Evolutionary conservation across 179 eudicot species (phyloP).

Genomic region (Drosera spatulata): DNA sequence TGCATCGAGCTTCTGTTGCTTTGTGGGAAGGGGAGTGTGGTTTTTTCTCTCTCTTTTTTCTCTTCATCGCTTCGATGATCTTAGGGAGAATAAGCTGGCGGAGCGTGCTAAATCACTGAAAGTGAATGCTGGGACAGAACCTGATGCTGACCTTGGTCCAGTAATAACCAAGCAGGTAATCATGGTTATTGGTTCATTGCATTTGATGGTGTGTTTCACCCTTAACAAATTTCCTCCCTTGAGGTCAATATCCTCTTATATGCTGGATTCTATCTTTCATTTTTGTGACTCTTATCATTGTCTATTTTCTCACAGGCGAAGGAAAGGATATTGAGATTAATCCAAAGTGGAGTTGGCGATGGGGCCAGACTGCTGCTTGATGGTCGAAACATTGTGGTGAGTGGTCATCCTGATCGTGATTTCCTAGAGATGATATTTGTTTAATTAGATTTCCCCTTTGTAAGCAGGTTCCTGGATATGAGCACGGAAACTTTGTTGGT

Average conservation of each 20-base stretch:
- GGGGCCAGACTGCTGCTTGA: constrained; percentile 70
- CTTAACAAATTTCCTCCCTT: too few species aligned
- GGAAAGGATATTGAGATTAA: constrained; percentile 48
- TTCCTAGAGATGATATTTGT: too few species aligned
- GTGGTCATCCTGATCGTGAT: background rate
- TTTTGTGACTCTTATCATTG: too few species aligned
- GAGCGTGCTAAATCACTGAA: constrained; percentile 63
- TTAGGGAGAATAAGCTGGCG: constrained; percentile 59
- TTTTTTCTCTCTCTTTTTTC: background rate
- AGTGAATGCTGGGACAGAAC: constrained; percentile 61
- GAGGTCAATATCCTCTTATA: too few species aligned
- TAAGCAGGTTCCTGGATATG: constrained; percentile 63
- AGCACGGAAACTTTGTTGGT: constrained; percentile 65
- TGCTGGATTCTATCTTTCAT: too few species aligned
- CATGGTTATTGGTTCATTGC: background rate
- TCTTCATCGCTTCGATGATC: background rate
- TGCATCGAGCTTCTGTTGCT: too few species aligned
- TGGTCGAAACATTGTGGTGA: constrained; percentile 47
- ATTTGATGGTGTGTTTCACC: background rate
- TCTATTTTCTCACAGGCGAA: constrained; percentile 34
- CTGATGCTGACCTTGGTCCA: constrained; percentile 74
- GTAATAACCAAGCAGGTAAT: constrained; percentile 56
- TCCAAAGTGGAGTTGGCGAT: constrained; percentile 51
- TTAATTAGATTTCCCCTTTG: background rate
- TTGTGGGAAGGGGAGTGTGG: too few species aligned